phyloP scores from a whole-genome alignment of 2,329 filamentous ascomycete genomes.

The Aspergillus fumigatiaffinis region DNA sequence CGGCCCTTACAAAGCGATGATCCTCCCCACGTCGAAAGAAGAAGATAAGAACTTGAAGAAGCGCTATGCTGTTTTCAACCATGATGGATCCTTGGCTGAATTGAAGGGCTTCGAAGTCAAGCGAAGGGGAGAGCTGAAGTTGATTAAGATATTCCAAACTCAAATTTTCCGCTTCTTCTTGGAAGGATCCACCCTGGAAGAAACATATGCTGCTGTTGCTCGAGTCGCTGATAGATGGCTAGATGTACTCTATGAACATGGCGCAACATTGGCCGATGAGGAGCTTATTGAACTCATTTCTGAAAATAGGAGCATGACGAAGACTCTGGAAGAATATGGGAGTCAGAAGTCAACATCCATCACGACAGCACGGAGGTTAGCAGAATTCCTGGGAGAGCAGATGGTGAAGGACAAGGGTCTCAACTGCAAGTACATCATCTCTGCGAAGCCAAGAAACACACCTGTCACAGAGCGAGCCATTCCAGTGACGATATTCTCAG shows the following conservation, averaged over 20 bases:
- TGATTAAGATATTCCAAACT: slow-evolving; percentile 99
- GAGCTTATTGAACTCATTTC: slow-evolving; percentile 99
- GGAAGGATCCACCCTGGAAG: slow-evolving; percentile 78
- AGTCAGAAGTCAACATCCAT: slow-evolving; percentile 98
- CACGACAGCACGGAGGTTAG: slow-evolving; percentile 89
- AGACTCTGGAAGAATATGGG: slow-evolving; percentile 95
- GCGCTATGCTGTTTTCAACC: slow-evolving; percentile 97
- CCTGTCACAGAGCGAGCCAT: slow-evolving; percentile 93
- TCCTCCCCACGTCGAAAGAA: slow-evolving; percentile 94
- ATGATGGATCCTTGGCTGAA: slow-evolving; percentile 91
- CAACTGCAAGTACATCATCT: slow-evolving; percentile 99
- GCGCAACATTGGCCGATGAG: slow-evolving; percentile 86
- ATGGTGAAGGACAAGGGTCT: slow-evolving; percentile 99
- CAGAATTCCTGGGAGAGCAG: slow-evolving; percentile 93
- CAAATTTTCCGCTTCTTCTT: slow-evolving; percentile 99
- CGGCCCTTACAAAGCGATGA: slow-evolving; percentile 95
- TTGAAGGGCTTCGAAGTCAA: slow-evolving; percentile 98
- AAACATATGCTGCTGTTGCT: slow-evolving; percentile 88
- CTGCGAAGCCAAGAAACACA: slow-evolving; percentile 75
- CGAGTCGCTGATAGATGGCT: slow-evolving; percentile 96
- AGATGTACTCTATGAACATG: slow-evolving; percentile 86
- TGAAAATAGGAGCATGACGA: slow-evolving; percentile 97
- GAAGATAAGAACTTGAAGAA: slow-evolving; percentile 99
- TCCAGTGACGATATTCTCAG: slow-evolving; percentile 95
- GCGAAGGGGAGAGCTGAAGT: slow-evolving; percentile 92